Base-by-base conservation (phyloP, 2,329 filamentous ascomycete genomes). In the Monilinia vaccinii-corymbosi region DNA sequence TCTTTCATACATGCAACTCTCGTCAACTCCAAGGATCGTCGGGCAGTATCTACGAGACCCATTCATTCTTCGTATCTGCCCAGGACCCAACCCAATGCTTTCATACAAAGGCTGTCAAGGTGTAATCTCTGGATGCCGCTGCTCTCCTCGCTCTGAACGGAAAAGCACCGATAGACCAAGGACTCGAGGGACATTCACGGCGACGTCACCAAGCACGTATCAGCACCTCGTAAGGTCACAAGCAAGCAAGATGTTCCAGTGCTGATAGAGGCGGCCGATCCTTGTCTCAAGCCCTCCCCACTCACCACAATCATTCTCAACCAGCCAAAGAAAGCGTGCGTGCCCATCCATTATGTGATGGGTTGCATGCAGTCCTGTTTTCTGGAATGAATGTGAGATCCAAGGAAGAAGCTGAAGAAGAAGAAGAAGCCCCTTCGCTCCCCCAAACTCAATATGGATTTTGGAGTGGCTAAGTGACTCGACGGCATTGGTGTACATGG, bases 181-280 rank as follows among this genome's bases (percentile, higher is more conserved):
- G 13, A 36, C 13, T 14, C 4, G 13, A 14, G 34, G 11, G 28
- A 11, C 42, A 38, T 48, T 49, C 25, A 18, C 23, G 38, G 44
- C 51, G 51, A 53, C 51, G 51, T 53, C 51, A 47, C 53, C 34
- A n/a, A 56, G 42, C 53, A 46, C 47, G 10, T 2, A 14, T 32
- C 25, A 53, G 50, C n/a, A n/a, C n/a, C n/a, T n/a, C n/a, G n/a
- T n/a, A n/a, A n/a, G n/a, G n/a, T n/a, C n/a, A n/a, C n/a, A n/a
- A n/a, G n/a, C n/a, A n/a, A n/a, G n/a, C n/a, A n/a, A n/a, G n/a
- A n/a, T n/a, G n/a, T n/a, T n/a, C n/a, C n/a, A n/a, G n/a, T n/a
- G n/a, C n/a, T n/a, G n/a, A n/a, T n/a, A n/a, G n/a, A n/a, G n/a
- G n/a, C 40, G 23, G 40, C 40, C 40, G 40, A 44, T 44, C 40